phyloP scores from a whole-genome alignment of 768 basidiomycete genomes.

The Phylloporus rhodoxanthus region DNA sequence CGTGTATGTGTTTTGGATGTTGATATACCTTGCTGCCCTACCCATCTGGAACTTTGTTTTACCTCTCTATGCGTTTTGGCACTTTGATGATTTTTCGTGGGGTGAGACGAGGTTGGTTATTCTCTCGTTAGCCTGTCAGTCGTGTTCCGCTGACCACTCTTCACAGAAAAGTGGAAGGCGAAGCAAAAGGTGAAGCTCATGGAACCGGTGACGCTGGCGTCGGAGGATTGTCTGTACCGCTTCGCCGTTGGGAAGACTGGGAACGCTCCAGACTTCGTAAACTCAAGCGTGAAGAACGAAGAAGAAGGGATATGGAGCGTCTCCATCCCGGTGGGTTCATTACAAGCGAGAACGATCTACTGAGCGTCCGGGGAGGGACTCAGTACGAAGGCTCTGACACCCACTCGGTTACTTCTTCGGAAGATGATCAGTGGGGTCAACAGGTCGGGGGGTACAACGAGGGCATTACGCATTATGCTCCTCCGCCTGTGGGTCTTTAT shows the following conservation, averaged over 20 bases:
- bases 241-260: constrained; percentile 99
- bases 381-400: constrained; percentile 80
- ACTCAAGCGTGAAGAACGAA: constrained; percentile 77
- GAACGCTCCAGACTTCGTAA: constrained; percentile 92
- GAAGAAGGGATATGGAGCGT: constrained; percentile 77
- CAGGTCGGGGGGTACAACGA: constrained; percentile 98
- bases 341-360: constrained; percentile 55
- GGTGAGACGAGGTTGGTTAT: constrained; percentile 85
- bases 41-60: constrained; percentile 96
- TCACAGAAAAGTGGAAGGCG: constrained; percentile 89
- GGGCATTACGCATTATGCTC: constrained; percentile 67
- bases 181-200: constrained; percentile 74
- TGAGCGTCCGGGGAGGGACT: constrained; percentile 53
- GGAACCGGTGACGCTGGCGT: constrained; percentile 53
- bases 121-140: background rate
- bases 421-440: constrained; percentile 92
- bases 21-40: constrained; percentile 86
- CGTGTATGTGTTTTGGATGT: constrained; percentile 97
- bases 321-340: constrained; percentile 64
- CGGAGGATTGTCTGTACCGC: constrained; percentile 63
- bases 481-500: constrained; percentile 73
- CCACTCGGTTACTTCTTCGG: constrained; percentile 74
- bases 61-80: constrained; percentile 96
- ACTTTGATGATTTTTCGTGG: constrained; percentile 99
- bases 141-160: constrained; percentile 14